Conservation (phyloP, 2,329 filamentous ascomycete genomes). For the Pseudofabraea citricarpa region DNA sequence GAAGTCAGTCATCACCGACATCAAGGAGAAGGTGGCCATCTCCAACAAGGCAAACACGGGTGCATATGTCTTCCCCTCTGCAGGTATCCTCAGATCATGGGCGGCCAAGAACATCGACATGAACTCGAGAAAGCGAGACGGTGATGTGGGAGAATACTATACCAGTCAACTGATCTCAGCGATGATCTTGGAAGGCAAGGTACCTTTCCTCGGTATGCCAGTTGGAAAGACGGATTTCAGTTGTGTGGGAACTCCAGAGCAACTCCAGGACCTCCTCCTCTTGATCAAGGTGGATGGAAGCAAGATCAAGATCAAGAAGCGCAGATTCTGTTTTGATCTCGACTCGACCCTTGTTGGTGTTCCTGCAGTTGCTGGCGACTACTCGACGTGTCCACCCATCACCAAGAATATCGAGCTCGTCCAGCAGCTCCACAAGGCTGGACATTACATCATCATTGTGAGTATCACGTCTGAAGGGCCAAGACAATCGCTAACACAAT, state of each 20-base stretch:
- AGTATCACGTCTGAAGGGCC: too few relatives aligned
- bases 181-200: conserved; percentile 19
- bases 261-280: conserved; percentile 23
- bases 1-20: conserved; percentile 19
- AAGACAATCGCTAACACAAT: too few relatives aligned
- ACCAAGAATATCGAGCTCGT: conserved; percentile 24
- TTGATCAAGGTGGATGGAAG: conserved; percentile 18
- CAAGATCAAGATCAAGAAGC: conserved; percentile 17
- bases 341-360: conserved; percentile 28
- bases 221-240: conserved; percentile 21
- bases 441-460: conserved; percentile 28
- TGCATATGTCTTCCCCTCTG: conserved; percentile 24
- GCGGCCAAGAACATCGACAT: conserved; percentile 19
- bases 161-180: conserved; percentile 23
- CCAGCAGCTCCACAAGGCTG: conserved; percentile 25
- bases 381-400: conserved; percentile 27
- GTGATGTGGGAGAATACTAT: conserved; percentile 24
- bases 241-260: conserved; percentile 25
- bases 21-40: conserved; percentile 27
- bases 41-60: conserved; percentile 26
- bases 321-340: conserved; percentile 29
- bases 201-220: conserved; percentile 22
- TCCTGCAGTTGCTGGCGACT: conserved; percentile 22
- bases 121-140: conserved; percentile 13
- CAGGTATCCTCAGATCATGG: conserved; percentile 19